Percentiles rank a stretch among this genome's conserved stretches.
Conservation (phyloP, 345 rosid genomes). For the Ricinus communis region DNA sequence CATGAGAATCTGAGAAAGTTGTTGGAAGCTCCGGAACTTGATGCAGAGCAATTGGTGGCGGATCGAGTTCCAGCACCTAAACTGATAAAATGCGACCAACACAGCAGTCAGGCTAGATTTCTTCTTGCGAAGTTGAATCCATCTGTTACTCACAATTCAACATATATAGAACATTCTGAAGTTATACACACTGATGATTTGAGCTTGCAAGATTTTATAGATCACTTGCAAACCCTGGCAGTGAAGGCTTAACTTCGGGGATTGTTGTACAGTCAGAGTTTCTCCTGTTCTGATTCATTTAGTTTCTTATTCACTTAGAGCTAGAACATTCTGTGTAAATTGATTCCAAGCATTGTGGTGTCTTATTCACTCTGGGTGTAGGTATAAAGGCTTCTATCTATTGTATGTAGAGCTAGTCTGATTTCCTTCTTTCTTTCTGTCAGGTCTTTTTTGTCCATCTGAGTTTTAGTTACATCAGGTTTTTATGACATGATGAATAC, state of each 20-base stretch:
- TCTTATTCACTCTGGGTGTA: too few species aligned
- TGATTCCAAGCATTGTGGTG: not conserved
- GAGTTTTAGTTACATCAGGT: too few species aligned
- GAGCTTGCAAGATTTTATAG: slow-evolving; percentile 82
- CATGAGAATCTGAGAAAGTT: slow-evolving; percentile 84
- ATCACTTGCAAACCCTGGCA: slow-evolving; percentile 77
- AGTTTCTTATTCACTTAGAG: not conserved
- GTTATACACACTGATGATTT: slow-evolving; percentile 81
- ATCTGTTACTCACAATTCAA: slow-evolving; percentile 82
- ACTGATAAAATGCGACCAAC: slow-evolving; percentile 85
- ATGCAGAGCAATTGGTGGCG: slow-evolving; percentile 60
- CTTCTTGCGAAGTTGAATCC: slow-evolving; percentile 97
- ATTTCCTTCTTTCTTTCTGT: too few species aligned
- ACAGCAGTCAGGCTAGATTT: slow-evolving; percentile 93
- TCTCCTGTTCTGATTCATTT: not conserved
- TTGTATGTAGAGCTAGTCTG: too few species aligned
- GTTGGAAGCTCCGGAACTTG: slow-evolving; percentile 81
- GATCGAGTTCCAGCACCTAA: slow-evolving; percentile 79
- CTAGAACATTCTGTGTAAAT: not conserved
- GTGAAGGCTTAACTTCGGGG: slow-evolving; percentile 45
- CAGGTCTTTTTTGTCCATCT: too few species aligned
- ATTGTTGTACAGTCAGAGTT: not conserved
- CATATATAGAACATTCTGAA: slow-evolving; percentile 58
- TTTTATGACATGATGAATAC: too few species aligned
- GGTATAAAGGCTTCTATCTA: too few species aligned